A percentile compares a stretch with the other conserved stretches of the same genome.
Conservation (phyloP, 2,329 filamentous ascomycete species). For the Penicillium sp. region DNA sequence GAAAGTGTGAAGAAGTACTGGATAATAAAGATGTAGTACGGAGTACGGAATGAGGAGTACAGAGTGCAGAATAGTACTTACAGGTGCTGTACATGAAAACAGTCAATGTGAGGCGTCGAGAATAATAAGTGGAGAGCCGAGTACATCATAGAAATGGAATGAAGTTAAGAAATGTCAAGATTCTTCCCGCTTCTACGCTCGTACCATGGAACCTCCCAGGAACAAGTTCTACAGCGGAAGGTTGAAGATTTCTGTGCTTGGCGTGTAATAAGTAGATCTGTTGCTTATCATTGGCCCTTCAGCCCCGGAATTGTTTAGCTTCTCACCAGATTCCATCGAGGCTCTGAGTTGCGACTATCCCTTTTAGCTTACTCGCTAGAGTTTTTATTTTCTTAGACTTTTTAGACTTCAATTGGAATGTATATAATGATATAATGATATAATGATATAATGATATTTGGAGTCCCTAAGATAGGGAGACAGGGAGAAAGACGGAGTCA, state of each 20-base stretch:
- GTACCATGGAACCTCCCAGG: slow-evolving; percentile 12
- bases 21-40: too few species aligned
- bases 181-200: slow-evolving; percentile 9
- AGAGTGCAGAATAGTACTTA: neutral
- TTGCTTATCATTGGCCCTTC: slow-evolving; percentile 5
- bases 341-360: slow-evolving; percentile 9
- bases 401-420: neutral
- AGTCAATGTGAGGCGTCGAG: too few species aligned
- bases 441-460: too few species aligned
- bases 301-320: neutral
- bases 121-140: neutral
- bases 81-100: too few species aligned
- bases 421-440: too few species aligned
- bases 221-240: slow-evolving; percentile 15
- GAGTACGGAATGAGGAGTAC: too few species aligned
- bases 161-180: neutral
- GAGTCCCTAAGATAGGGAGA: neutral
- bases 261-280: slow-evolving; percentile 14
- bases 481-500: neutral
- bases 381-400: neutral
- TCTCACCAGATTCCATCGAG: neutral
- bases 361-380: neutral
- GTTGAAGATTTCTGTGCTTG: neutral
- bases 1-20: too few species aligned
- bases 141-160: neutral